Percentiles rank a stretch among this genome's conserved stretches.
These are phyloP conservation scores for Nemania sp. DNA, from an alignment of 2,329 filamentous ascomycete species.

Conservation along the genomic window DNA sequence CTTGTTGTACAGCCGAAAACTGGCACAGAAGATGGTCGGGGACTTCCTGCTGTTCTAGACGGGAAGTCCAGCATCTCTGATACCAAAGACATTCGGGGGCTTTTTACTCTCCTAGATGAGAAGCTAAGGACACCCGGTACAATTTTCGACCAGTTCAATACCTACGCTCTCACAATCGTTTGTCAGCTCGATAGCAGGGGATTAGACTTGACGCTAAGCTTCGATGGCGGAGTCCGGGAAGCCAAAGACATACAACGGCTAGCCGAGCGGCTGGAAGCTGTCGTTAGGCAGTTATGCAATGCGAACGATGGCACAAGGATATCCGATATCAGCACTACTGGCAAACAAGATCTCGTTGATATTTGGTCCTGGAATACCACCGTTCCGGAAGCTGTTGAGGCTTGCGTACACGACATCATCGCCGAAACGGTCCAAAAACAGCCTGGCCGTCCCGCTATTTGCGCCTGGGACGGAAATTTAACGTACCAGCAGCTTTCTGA, in stretches of 20 bases:
- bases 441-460: conserved; percentile 1
- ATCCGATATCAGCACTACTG: not conserved
- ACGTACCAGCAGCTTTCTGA: not conserved
- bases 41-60: conserved; percentile 15
- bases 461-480: conserved; percentile 12
- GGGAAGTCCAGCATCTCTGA: not conserved
- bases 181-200: conserved; percentile 44
- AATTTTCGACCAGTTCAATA: conserved; percentile 15
- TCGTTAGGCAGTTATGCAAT: conserved; percentile 13
- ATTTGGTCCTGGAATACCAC: conserved; percentile 6
- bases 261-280: conserved; percentile 13
- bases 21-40: conserved; percentile 15
- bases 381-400: not conserved
- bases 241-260: conserved; percentile 4
- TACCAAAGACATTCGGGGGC: conserved; percentile 5
- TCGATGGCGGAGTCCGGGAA: conserved; percentile 13
- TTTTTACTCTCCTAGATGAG: conserved; percentile 6
- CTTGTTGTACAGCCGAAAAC: conserved; percentile 42
- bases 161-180: conserved; percentile 53
- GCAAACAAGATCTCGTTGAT: not conserved
- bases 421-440: not conserved
- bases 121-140: conserved; percentile 5
- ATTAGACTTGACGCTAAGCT: conserved; percentile 4
- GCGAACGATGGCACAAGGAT: not conserved
- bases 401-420: not conserved